Conservation (phyloP, 495 filamentous ascomycete genomes). For the Hypoxylon perforatum region DNA sequence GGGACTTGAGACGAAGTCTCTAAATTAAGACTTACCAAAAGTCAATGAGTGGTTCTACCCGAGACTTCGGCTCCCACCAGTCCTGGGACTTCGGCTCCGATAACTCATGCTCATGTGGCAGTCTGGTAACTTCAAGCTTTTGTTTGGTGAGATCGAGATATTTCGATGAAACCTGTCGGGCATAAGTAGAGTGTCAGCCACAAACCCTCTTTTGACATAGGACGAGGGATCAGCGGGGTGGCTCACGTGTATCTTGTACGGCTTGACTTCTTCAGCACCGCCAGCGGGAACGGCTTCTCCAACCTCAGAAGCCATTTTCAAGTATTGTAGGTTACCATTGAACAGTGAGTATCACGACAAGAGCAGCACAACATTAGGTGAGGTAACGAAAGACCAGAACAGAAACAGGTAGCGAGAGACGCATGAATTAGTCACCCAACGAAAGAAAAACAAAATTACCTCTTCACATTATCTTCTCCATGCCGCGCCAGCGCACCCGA, state of each 20-base stretch:
- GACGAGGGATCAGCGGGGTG: constrained; percentile 5
- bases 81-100: constrained; percentile 52
- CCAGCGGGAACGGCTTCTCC: constrained; percentile 37
- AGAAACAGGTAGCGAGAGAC: constrained; percentile 28
- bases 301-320: constrained; percentile 32
- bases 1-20: not conserved
- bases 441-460: constrained; percentile 26
- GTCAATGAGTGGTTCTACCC: constrained; percentile 63
- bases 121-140: constrained; percentile 65
- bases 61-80: constrained; percentile 60
- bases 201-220: not conserved
- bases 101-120: constrained; percentile 65
- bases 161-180: constrained; percentile 57
- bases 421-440: constrained; percentile 17
- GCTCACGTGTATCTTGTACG: constrained; percentile 64
- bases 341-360: constrained; percentile 27
- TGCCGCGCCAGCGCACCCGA: constrained; percentile 20
- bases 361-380: constrained; percentile 27
- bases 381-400: constrained; percentile 32
- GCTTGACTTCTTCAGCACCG: constrained; percentile 54
- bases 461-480: constrained; percentile 24
- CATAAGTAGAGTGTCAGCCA: constrained; percentile 17
- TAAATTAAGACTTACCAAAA: constrained; percentile 55
- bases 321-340: constrained; percentile 16
- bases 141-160: constrained; percentile 63